Evolutionary conservation across 352 stramenopile species (phyloP).

Genomic region (Thalassiosira hispida): DNA sequence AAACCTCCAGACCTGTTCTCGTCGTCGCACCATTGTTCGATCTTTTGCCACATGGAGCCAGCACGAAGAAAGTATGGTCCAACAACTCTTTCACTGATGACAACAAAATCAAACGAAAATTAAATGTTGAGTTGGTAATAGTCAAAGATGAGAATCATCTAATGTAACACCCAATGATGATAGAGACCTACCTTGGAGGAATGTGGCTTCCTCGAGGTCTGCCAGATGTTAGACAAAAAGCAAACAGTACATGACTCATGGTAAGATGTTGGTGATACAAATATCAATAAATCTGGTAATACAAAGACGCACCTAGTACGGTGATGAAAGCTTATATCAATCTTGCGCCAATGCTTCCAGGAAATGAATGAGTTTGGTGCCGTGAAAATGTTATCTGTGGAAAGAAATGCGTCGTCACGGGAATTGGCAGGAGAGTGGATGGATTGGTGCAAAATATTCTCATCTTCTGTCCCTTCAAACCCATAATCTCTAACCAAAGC

Average conservation of each 20-base stretch:
- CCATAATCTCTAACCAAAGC: constrained; percentile 41
- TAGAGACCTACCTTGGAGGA: no score
- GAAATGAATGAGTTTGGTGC: constrained; percentile 36
- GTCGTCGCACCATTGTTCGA: constrained; percentile 56
- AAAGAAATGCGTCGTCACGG: constrained; percentile 17
- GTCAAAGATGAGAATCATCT: no score
- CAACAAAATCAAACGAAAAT: no score
- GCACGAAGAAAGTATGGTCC: constrained; percentile 59
- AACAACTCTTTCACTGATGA: constrained; percentile 11
- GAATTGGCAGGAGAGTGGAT: constrained; percentile 20
- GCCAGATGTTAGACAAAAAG: no score
- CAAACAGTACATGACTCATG: no score
- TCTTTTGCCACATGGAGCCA: constrained; percentile 52
- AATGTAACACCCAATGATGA: no score
- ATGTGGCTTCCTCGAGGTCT: no score
- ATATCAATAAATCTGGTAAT: no score
- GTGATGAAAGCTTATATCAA: constrained; percentile 16
- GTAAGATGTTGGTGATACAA: no score
- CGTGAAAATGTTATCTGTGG: constrained; percentile 42
- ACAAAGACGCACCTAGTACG: not conserved
- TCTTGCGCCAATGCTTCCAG: constrained; percentile 57
- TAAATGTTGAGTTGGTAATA: no score
- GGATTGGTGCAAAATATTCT: constrained; percentile 3
- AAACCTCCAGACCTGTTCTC: constrained; percentile 16
- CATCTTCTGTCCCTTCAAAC: constrained; percentile 11